These are phyloP conservation scores for Ulvella scutata DNA, from an alignment of 139 green algal species.

Conservation along the genomic window DNA sequence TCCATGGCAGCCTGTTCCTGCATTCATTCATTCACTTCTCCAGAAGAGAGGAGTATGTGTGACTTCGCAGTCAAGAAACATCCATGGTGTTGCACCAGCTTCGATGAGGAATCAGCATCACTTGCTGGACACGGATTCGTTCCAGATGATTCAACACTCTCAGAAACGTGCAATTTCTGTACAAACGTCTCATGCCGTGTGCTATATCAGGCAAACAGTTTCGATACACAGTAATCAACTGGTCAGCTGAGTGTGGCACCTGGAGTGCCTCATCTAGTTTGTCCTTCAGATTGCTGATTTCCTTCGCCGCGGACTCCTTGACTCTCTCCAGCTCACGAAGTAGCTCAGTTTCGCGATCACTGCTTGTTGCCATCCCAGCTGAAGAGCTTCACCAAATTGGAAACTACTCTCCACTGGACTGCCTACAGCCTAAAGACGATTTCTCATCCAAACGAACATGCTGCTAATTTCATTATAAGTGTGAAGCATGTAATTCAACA, in stretches of 20 bases:
- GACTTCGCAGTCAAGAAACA: background rate
- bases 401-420: no score
- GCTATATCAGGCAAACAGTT: background rate
- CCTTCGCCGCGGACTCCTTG: background rate
- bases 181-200: background rate
- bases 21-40: background rate
- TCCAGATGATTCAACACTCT: background rate
- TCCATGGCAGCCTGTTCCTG: background rate
- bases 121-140: background rate
- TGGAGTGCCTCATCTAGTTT: background rate
- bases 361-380: no score
- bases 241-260: background rate
- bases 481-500: no score
- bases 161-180: background rate
- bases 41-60: no score
- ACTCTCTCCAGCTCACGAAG: background rate
- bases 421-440: no score
- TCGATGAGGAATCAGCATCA: background rate
- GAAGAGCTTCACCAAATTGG: no score
- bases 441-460: no score
- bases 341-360: background rate
- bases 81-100: background rate
- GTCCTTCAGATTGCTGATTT: background rate
- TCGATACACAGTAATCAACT: background rate
- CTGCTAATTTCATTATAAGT: no score